These are phyloP conservation scores for Durusdinium trenchii DNA, from an alignment of 73 alveolate genomes.

Conservation along the genomic window DNA sequence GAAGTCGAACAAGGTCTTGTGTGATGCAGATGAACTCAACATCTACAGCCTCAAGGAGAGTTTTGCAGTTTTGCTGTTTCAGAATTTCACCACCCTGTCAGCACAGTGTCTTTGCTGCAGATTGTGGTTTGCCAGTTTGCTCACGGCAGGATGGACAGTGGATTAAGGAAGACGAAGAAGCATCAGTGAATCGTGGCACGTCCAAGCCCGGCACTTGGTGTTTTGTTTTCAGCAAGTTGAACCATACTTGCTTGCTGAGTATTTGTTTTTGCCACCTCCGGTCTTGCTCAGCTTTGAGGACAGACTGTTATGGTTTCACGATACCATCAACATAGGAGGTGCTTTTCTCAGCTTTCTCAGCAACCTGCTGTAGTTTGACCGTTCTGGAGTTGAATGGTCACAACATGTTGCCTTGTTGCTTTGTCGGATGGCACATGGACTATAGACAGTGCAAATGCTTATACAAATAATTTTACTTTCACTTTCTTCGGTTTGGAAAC, in stretches of 20 bases:
- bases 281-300: neutral
- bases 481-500: too few relatives aligned
- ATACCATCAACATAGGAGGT: neutral
- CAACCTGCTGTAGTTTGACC: conserved; percentile 37
- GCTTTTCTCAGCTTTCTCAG: neutral
- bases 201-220: too few relatives aligned
- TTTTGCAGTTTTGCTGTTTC: too few relatives aligned
- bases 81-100: conserved; percentile 9
- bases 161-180: neutral
- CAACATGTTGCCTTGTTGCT: too few relatives aligned
- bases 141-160: neutral
- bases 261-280: conserved; percentile 30
- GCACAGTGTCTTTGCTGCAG: neutral
- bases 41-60: conserved; percentile 6
- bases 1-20: neutral
- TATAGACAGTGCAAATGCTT: too few relatives aligned
- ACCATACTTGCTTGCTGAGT: too few relatives aligned
- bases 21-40: neutral
- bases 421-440: too few relatives aligned
- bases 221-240: too few relatives aligned
- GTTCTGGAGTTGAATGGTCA: neutral
- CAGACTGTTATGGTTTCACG: conserved; percentile 27
- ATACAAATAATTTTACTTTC: too few relatives aligned
- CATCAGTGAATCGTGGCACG: too few relatives aligned
- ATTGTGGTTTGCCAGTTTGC: conserved; percentile 2